phyloP scores from a whole-genome alignment of 129 eudicot genomes.

The Gnaphalium uliginosum region DNA sequence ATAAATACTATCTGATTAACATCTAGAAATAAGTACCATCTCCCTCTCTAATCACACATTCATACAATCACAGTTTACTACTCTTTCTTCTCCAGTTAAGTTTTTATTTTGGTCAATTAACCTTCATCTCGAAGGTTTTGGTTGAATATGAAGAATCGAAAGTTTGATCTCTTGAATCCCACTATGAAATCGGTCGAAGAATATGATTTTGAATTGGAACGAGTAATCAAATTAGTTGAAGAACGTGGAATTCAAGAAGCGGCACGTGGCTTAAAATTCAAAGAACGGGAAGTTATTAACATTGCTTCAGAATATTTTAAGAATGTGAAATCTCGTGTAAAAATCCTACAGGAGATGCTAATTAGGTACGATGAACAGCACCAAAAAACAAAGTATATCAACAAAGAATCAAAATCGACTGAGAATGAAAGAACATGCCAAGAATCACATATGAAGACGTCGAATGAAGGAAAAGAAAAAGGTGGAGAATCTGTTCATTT shows the following conservation, averaged over 20 bases:
- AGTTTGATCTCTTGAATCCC: background rate
- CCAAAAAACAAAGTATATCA: background rate
- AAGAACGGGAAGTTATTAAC: background rate
- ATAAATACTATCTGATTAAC: background rate
- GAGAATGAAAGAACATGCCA: background rate
- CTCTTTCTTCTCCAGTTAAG: background rate
- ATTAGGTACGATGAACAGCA: background rate
- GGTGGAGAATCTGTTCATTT: background rate
- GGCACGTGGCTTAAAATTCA: background rate
- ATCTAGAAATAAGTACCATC: background rate
- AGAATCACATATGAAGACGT: background rate
- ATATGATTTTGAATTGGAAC: background rate
- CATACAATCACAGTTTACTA: background rate
- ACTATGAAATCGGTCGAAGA: background rate
- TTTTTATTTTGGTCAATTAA: background rate
- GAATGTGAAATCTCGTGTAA: background rate
- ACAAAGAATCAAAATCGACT: background rate
- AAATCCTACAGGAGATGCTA: background rate
- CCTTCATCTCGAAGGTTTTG: slow-evolving; percentile 7
- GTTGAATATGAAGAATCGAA: background rate
- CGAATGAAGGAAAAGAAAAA: background rate
- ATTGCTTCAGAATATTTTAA: background rate
- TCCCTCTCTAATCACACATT: background rate
- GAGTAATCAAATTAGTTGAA: background rate
- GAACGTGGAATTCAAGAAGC: background rate